Percentiles rank a stretch among this genome's conserved stretches.
These are phyloP conservation scores for Aureoboletus auriporus DNA, from an alignment of 768 basidiomycete species.

Conservation along the genomic window DNA sequence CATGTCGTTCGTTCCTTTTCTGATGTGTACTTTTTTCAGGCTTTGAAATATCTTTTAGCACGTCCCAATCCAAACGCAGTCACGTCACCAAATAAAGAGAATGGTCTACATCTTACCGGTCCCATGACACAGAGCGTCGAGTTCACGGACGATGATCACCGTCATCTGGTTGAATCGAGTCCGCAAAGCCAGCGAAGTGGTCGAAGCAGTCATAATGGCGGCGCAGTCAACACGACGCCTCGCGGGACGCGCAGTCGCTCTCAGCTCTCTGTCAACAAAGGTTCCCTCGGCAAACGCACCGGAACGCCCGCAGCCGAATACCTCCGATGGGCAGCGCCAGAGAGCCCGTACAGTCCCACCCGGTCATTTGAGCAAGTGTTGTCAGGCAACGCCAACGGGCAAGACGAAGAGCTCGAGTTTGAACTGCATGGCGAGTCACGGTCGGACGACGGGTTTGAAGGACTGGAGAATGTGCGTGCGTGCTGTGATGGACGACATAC, in stretches of 20 bases:
- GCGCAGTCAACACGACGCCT: conserved; percentile 73
- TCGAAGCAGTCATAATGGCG: conserved; percentile 53
- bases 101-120: conserved; percentile 40
- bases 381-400: conserved; percentile 20
- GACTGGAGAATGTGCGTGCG: conserved; percentile 91
- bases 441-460: conserved; percentile 83
- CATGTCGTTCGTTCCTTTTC: conserved; percentile 4
- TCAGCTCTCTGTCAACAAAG: conserved; percentile 57
- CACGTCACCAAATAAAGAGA: conserved; percentile 25
- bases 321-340: conserved; percentile 71
- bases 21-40: conserved; percentile 43
- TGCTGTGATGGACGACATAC: conserved; percentile 88
- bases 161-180: conserved; percentile 46
- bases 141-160: conserved; percentile 50
- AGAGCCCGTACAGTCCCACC: conserved; percentile 73
- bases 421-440: conserved; percentile 73
- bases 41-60: conserved; percentile 84
- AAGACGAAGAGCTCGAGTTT: conserved; percentile 69
- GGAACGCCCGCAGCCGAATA: conserved; percentile 94
- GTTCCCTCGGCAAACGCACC: conserved; percentile 78
- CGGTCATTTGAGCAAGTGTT: conserved; percentile 60
- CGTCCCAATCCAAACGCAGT: conserved; percentile 48
- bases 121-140: conserved; percentile 44
- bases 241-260: conserved; percentile 76
- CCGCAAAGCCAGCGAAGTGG: conserved; percentile 74